Percentiles rank a stretch among this genome's conserved stretches.
Conservation (phyloP, 352 stramenopile species). For the Saprolegnia diclina region DNA sequence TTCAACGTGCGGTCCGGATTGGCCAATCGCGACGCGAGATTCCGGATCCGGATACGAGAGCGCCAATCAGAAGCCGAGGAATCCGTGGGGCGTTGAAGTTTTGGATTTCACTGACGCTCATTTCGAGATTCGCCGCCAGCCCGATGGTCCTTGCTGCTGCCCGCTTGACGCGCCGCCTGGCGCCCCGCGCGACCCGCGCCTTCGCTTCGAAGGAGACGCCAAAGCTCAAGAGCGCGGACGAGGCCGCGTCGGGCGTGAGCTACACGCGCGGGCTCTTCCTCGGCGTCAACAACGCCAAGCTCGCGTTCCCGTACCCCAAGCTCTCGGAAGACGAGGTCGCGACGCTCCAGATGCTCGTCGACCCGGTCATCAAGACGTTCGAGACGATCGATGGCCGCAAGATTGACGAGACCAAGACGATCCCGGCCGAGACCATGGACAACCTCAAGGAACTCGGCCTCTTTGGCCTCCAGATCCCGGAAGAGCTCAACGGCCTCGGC, state of each 20-base stretch:
- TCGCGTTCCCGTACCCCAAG: conserved; percentile 76
- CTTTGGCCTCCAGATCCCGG: conserved; percentile 80
- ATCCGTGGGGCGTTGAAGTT: neutral
- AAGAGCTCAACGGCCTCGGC: conserved; percentile 68
- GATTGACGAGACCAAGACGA: conserved; percentile 80
- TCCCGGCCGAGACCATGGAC: conserved; percentile 58
- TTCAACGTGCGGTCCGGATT: too few species aligned
- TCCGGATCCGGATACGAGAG: neutral
- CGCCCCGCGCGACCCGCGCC: neutral
- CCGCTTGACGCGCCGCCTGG: neutral
- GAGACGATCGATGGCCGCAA: conserved; percentile 51
- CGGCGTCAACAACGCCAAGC: conserved; percentile 70
- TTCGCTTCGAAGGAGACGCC: neutral
- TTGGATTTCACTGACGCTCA: neutral
- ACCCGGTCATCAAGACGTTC: conserved; percentile 79
- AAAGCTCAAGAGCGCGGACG: conserved; percentile 57
- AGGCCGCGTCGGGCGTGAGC: conserved; percentile 57
- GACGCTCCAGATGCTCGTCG: conserved; percentile 80
- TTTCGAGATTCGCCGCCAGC: neutral
- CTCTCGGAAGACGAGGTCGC: conserved; percentile 62
- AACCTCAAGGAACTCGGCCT: conserved; percentile 81
- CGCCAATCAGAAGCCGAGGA: neutral
- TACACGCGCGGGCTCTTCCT: conserved; percentile 81
- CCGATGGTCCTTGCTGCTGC: conserved; percentile 1
- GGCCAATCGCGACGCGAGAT: neutral